Conservation (phyloP, 371 early-diverging fungal species). For the Entomophthora muscae region DNA sequence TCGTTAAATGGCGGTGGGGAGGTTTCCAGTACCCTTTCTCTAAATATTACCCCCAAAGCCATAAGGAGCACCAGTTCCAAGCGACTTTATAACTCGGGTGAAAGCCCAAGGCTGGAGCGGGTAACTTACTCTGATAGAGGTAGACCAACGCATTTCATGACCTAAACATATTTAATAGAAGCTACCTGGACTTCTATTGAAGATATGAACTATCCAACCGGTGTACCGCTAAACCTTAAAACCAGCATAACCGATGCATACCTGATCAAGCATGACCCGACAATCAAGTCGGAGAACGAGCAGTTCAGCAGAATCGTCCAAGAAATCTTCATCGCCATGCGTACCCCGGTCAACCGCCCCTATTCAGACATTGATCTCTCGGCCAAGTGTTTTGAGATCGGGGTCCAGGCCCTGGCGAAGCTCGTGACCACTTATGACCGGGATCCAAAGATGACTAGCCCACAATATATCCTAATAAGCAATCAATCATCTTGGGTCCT, state of each 20-base stretch:
- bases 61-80: neutral
- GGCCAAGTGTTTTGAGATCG: neutral
- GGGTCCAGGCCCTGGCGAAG: neutral
- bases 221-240: neutral
- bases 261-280: neutral
- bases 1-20: neutral
- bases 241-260: neutral
- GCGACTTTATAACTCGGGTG: neutral
- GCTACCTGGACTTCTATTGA: neutral
- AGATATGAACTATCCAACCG: neutral
- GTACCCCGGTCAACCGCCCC: neutral
- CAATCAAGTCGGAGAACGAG: neutral
- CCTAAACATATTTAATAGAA: neutral
- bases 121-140: neutral
- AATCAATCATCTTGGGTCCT: neutral
- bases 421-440: neutral
- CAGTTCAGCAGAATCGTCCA: neutral
- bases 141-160: neutral
- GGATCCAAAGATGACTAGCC: neutral
- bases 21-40: neutral
- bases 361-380: neutral
- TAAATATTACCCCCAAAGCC: neutral
- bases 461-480: neutral
- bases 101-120: neutral
- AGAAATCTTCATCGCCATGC: constrained; percentile 1